Evolutionary conservation across 2,329 filamentous ascomycete genomes (phyloP).

Genomic region (Exophiala spinifera): DNA sequence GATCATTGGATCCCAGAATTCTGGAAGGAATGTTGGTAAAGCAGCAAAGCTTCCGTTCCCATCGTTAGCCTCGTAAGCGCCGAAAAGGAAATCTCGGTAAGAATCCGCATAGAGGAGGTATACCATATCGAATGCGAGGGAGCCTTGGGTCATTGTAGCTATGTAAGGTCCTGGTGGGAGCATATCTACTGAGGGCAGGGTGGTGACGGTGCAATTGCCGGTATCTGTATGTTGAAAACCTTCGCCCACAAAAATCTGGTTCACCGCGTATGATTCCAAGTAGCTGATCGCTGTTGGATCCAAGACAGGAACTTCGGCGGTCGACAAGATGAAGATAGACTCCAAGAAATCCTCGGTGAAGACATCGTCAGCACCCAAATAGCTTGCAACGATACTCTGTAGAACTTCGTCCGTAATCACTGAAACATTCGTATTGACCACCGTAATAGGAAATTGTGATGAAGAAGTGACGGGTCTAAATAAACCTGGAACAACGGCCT

Average conservation of each 20-base stretch:
- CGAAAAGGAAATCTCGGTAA: conserved; percentile 12
- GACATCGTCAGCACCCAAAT: conserved; percentile 12
- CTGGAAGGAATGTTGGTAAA: background rate
- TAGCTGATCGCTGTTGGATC: background rate
- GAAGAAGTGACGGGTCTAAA: background rate
- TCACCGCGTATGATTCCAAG: background rate
- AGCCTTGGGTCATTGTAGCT: background rate
- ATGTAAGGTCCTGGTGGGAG: conserved; percentile 8
- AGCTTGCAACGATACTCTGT: conserved; percentile 1
- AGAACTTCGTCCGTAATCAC: conserved; percentile 1
- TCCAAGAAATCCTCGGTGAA: conserved; percentile 9
- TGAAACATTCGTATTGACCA: conserved; percentile 6
- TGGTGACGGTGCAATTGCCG: background rate
- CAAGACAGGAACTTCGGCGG: background rate
- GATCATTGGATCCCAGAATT: conserved; percentile 9
- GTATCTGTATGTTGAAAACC: background rate
- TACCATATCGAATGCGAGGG: background rate
- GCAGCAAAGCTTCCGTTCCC: background rate
- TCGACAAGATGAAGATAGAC: background rate
- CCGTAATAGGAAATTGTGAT: background rate
- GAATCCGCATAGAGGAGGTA: conserved; percentile 9
- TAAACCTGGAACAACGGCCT: background rate
- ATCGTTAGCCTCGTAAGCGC: conserved; percentile 6
- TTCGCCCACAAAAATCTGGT: background rate
- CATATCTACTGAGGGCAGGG: background rate